Percentiles rank a stretch among this genome's conserved stretches.
phyloP scores from a whole-genome alignment of 164 flowering plant genomes.

The Stephania japonica region DNA sequence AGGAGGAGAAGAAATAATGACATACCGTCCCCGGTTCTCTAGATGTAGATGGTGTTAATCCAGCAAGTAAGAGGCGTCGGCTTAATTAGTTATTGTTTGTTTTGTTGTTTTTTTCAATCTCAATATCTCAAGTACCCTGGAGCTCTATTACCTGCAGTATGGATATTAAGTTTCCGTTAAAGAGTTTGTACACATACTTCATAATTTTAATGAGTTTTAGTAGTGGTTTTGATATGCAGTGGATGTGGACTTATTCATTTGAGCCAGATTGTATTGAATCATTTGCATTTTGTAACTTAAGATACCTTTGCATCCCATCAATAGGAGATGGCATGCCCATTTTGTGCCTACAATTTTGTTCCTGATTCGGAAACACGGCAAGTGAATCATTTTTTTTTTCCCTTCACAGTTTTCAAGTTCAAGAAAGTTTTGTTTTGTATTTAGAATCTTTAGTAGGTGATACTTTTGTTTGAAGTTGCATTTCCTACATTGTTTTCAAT shows the following conservation, averaged over 20 bases:
- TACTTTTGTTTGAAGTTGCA: no score
- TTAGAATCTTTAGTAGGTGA: no score
- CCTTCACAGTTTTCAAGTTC: no score
- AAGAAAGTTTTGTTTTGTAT: no score
- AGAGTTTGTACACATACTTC: not conserved
- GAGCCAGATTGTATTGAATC: not conserved
- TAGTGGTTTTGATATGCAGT: not conserved
- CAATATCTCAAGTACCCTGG: not conserved
- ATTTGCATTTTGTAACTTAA: no score
- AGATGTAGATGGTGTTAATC: conserved; percentile 2
- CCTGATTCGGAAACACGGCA: no score
- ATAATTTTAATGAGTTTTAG: not conserved
- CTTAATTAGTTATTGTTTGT: conserved; percentile 1
- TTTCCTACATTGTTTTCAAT: no score
- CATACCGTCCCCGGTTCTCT: conserved; percentile 10
- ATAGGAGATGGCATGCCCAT: no score
- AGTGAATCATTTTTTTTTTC: no score
- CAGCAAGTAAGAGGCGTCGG: not conserved
- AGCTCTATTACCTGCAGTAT: not conserved
- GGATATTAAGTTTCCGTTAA: not conserved
- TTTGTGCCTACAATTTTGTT: no score
- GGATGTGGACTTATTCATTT: not conserved
- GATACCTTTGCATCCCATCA: no score
- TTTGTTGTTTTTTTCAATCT: not conserved
- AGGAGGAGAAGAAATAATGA: conserved; percentile 28